These are phyloP conservation scores for Dioscorea cayenensis DNA, from an alignment of 116 monocot species.

Conservation along the genomic window DNA sequence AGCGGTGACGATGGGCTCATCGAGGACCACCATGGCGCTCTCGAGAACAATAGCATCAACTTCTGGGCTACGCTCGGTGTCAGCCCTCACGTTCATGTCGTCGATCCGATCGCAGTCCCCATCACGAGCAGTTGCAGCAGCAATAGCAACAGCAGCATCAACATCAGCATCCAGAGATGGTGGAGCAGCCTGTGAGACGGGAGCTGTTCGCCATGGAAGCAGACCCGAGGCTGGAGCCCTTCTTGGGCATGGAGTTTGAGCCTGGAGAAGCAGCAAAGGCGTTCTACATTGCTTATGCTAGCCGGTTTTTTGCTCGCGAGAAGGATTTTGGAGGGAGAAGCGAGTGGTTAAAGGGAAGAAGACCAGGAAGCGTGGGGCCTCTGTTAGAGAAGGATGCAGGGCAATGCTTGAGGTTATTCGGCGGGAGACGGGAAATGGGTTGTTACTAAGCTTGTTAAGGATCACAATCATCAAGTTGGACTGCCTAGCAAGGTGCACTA, in stretches of 20 bases:
- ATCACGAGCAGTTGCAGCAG: constrained; percentile 23
- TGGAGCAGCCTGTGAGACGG: constrained; percentile 28
- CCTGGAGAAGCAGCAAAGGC: constrained; percentile 93
- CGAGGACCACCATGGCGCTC: constrained; percentile 49
- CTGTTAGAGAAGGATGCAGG: constrained; percentile 66
- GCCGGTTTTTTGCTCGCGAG: constrained; percentile 84
- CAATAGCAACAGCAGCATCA: not conserved
- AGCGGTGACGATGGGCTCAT: constrained; percentile 44
- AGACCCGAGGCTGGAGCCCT: constrained; percentile 63
- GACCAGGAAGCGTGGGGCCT: constrained; percentile 71
- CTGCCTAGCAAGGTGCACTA: constrained; percentile 75
- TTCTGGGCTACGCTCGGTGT: constrained; percentile 65
- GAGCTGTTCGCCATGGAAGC: constrained; percentile 51
- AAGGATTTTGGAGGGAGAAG: constrained; percentile 81
- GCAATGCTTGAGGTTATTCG: constrained; percentile 87
- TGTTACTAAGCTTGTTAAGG: constrained; percentile 74
- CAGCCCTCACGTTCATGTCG: constrained; percentile 53
- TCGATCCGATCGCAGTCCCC: constrained; percentile 21
- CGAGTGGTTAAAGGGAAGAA: constrained; percentile 67
- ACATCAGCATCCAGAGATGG: constrained; percentile 25
- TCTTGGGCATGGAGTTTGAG: constrained; percentile 94
- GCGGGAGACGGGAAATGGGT: constrained; percentile 81
- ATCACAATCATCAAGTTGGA: constrained; percentile 81
- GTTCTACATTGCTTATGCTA: constrained; percentile 93
- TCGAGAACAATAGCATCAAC: constrained; percentile 73